Evolutionary conservation across 352 stramenopile genomes (phyloP).

Genomic region (Phytophthora macrochlamydospora): DNA sequence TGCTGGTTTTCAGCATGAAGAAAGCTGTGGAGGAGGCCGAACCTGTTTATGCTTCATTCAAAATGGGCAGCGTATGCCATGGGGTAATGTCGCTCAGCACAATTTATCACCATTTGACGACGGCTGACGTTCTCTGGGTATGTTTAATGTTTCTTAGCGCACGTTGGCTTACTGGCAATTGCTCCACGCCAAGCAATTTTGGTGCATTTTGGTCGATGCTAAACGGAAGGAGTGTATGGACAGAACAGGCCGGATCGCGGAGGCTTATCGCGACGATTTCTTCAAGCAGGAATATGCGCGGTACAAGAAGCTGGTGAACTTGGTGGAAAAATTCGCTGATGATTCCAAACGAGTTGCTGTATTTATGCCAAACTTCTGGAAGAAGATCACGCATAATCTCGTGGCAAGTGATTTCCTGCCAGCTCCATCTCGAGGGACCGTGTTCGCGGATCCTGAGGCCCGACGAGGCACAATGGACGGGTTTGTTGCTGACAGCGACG

Average conservation of each 20-base stretch:
- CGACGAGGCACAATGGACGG: constrained; percentile 64
- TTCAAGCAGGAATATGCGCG: constrained; percentile 75
- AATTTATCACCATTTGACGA: neutral
- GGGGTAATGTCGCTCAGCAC: constrained; percentile 45
- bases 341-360: constrained; percentile 42
- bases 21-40: constrained; percentile 34
- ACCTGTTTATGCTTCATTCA: constrained; percentile 43
- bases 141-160: constrained; percentile 40
- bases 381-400: constrained; percentile 47
- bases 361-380: constrained; percentile 74
- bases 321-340: constrained; percentile 74
- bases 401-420: constrained; percentile 61
- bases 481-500: constrained; percentile 66
- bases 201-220: constrained; percentile 72
- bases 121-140: neutral
- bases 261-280: constrained; percentile 44
- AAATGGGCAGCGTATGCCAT: constrained; percentile 83
- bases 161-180: constrained; percentile 81
- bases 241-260: constrained; percentile 50
- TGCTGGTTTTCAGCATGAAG: constrained; percentile 39
- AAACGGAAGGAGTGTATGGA: constrained; percentile 53
- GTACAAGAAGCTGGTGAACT: constrained; percentile 64
- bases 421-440: constrained; percentile 8
- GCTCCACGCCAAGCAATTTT: constrained; percentile 83
- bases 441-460: constrained; percentile 10